Percentiles rank a stretch among this genome's conserved stretches.
These are phyloP conservation scores for Lignosus rhinocerotis DNA, from an alignment of 1,284 basidiomycete genomes.

Conservation along the genomic window DNA sequence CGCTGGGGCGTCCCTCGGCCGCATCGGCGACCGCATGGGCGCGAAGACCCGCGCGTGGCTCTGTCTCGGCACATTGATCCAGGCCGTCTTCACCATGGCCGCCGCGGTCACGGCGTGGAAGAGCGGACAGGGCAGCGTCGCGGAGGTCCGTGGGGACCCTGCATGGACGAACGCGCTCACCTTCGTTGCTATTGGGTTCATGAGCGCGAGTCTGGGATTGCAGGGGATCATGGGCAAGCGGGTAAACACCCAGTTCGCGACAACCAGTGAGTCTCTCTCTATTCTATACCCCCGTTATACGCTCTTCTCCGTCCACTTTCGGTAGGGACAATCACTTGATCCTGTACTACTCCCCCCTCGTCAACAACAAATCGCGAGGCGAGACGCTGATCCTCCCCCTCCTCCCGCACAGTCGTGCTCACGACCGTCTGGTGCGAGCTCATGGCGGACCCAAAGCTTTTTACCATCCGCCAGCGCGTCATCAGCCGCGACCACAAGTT, in stretches of 20 bases:
- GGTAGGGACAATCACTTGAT: too few relatives aligned
- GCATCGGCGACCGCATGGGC: slow-evolving; percentile 71
- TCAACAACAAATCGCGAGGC: too few relatives aligned
- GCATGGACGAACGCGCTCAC: slow-evolving; percentile 69
- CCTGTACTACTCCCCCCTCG: too few relatives aligned
- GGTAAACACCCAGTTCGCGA: slow-evolving; percentile 77
- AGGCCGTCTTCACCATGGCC: slow-evolving; percentile 74
- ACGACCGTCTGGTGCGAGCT: slow-evolving; percentile 89
- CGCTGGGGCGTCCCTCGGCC: slow-evolving; percentile 70
- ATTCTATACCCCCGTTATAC: background rate
- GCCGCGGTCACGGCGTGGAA: slow-evolving; percentile 69
- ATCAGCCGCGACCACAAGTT: slow-evolving; percentile 72
- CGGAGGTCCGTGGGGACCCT: slow-evolving; percentile 55
- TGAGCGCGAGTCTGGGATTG: slow-evolving; percentile 76
- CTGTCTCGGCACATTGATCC: slow-evolving; percentile 66
- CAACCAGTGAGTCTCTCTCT: slow-evolving; percentile 54
- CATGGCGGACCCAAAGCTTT: slow-evolving; percentile 75
- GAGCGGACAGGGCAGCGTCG: slow-evolving; percentile 57
- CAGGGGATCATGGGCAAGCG: slow-evolving; percentile 86
- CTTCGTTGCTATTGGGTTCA: slow-evolving; percentile 72
- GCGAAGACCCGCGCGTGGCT: slow-evolving; percentile 77
- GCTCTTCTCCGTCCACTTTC: background rate
- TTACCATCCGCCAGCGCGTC: slow-evolving; percentile 51
- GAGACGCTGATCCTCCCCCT: background rate
- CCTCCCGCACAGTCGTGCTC: slow-evolving; percentile 49